These are phyloP conservation scores for Coemansia sp. DNA, from an alignment of 192 early-diverging fungal genomes.

Conservation along the genomic window DNA sequence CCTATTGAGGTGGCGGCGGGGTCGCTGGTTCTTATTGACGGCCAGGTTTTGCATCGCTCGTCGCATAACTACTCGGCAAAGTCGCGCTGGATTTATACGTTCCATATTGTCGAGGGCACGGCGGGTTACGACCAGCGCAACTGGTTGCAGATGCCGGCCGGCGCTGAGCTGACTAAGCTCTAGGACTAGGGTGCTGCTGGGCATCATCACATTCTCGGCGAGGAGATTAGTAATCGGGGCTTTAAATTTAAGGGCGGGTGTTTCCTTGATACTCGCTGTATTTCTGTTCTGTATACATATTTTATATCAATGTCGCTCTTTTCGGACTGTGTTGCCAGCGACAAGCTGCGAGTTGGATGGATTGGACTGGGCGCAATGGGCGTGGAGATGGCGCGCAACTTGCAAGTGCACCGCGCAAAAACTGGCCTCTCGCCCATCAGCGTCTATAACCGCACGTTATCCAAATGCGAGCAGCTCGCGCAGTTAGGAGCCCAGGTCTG, in stretches of 20 bases:
- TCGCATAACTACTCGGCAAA: constrained; percentile 72
- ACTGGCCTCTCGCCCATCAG: constrained; percentile 30
- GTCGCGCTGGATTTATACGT: constrained; percentile 91
- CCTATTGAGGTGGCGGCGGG: constrained; percentile 50
- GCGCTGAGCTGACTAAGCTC: constrained; percentile 24
- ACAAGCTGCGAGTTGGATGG: constrained; percentile 48
- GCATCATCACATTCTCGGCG: neutral
- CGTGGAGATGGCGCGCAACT: constrained; percentile 60
- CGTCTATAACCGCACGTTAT: constrained; percentile 65
- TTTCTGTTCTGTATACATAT: neutral
- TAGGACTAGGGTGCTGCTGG: neutral
- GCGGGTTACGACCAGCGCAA: constrained; percentile 72
- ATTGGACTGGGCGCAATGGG: constrained; percentile 69
- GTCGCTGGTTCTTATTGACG: constrained; percentile 87
- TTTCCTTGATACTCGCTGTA: neutral
- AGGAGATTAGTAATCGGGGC: neutral
- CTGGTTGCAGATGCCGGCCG: constrained; percentile 62
- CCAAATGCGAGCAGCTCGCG: constrained; percentile 45
- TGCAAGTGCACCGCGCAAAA: constrained; percentile 51
- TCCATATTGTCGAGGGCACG: constrained; percentile 85
- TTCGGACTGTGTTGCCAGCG: neutral
- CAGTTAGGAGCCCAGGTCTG: constrained; percentile 45
- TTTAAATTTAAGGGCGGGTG: neutral
- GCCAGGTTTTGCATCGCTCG: constrained; percentile 80
- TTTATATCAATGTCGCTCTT: neutral